Evolutionary conservation across 306 rosid genomes (phyloP), one percentile per base, ranked within the genome.

Genomic region (Sicyos baderoa): DNA sequence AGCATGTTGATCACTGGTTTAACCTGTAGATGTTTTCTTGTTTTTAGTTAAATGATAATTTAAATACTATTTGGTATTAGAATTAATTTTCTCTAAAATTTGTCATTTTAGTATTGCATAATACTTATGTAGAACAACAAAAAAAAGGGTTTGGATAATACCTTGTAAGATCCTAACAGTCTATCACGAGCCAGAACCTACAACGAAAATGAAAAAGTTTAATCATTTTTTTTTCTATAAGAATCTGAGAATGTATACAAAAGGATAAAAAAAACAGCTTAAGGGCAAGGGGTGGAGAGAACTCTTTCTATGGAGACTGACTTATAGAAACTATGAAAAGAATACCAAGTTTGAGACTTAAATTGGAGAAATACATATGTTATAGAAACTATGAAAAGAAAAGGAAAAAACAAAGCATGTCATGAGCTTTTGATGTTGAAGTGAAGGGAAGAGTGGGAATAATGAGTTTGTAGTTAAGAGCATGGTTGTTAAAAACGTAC

Each of bases 171-270:
- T 68, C 96, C 96, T 90, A 88, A 74, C 70, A 93, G 79, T 78
- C 99, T 88, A 75, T 93, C 99, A 32, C 94, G 99, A 78, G 99
- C 97, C 76, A 93, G 81, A 78, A 89, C 81, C 96, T 93, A 62
- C 85, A 75, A 67, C 53, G 60, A 76, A 75, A 49, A n/a, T 16
- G 21, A 12, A 4, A 16, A 52, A 7, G 22, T 17, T 13, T 12
- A 47, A 13, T 47, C 4, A 47, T 47, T 16, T 44, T 9, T 9
- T 8, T 9, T 44, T 44, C 49, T 44, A 44, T 11, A 44, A 44
- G 17, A 13, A 14, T 13, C 17, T 14, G 52, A 48, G n/a, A 14
- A 48, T 48, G 13, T 14, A 48, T 13, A 13, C 52, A 3, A 14
- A 15, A 48, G 17, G 52, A 48, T 5, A 14, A 48, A 14, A 44